Evolutionary conservation across 768 basidiomycete genomes (phyloP).

Genomic region (Sporobolomyces roseus): DNA sequence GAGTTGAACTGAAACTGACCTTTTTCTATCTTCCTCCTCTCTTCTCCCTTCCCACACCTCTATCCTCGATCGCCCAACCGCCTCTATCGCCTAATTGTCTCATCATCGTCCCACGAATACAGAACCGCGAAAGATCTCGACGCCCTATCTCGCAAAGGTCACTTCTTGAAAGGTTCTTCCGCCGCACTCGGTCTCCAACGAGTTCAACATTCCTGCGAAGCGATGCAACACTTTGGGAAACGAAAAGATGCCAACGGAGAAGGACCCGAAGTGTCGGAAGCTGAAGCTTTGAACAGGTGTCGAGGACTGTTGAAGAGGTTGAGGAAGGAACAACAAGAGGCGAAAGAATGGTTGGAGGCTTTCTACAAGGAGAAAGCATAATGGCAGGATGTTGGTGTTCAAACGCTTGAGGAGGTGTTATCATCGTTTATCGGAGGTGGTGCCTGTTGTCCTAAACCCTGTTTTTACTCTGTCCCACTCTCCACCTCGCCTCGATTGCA

Average conservation of each 20-base stretch:
- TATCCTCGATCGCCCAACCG: too few species aligned
- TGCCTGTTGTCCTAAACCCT: background rate
- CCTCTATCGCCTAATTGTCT: background rate
- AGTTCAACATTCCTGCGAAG: conserved; percentile 80
- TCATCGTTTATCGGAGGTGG: background rate
- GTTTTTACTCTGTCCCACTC: background rate
- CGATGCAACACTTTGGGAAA: conserved; percentile 82
- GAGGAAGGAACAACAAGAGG: conserved; percentile 65
- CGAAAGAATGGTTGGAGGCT: conserved; percentile 64
- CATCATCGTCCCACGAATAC: conserved; percentile 6
- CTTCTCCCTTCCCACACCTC: too few species aligned
- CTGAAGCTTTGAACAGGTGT: conserved; percentile 55
- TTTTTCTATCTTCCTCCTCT: too few species aligned
- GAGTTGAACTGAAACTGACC: too few species aligned
- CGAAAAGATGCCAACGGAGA: conserved; percentile 56
- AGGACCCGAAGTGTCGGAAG: conserved; percentile 42
- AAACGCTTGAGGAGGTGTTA: too few species aligned
- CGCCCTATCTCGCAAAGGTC: conserved; percentile 70
- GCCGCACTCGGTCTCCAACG: conserved; percentile 80
- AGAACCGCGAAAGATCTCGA: conserved; percentile 54
- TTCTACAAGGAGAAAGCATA: conserved; percentile 49
- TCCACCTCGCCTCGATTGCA: too few species aligned
- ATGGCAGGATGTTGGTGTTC: background rate
- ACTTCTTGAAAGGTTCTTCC: conserved; percentile 96
- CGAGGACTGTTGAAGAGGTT: conserved; percentile 58